Conservation (phyloP, 176 grass and related monocot genomes). For the Sorghum bicolor region Sorghum_bicolor_NCBIv3 NC_012871.2:76011501-76012000, state of each 20-base stretch:
- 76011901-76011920: not conserved
- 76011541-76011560: not conserved
- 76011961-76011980: not conserved
- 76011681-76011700: constrained; percentile 19
- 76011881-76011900: constrained; percentile 32
- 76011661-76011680: constrained; percentile 11
- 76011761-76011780: constrained; percentile 8
- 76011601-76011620: constrained; percentile 34
- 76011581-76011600: not conserved
- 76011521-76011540: not conserved
- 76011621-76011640: constrained; percentile 1
- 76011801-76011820: not conserved
- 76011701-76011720: not conserved
- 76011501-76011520: not conserved
- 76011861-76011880: constrained; percentile 15
- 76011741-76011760: not conserved
- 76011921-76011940: not conserved
- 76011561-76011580: not conserved
- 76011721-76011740: constrained; percentile 22
- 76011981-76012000: not conserved
- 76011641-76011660: constrained; percentile 1
- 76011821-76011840: not conserved
- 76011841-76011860: not conserved
- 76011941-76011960: not conserved
- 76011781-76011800: not conserved